Conservation (phyloP, 257 asterid species). For the Solanum corneliomulleri region DNA sequence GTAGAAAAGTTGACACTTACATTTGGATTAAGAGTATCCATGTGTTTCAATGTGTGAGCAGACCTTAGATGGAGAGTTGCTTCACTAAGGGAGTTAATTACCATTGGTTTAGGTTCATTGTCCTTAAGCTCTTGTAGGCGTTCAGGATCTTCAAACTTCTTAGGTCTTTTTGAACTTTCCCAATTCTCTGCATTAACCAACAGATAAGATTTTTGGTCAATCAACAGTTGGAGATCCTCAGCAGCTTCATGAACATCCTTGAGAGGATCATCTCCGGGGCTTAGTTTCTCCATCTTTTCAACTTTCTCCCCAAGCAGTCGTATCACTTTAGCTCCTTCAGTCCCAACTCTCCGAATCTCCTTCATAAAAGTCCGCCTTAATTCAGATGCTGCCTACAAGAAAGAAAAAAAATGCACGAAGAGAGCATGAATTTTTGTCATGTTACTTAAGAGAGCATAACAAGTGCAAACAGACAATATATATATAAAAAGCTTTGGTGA, state of each 20-base stretch:
- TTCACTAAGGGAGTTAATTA: conserved; percentile 47
- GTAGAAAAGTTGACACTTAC: conserved; percentile 24
- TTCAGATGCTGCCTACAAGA: conserved; percentile 66
- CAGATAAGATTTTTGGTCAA: conserved; percentile 80
- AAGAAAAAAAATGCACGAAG: not conserved
- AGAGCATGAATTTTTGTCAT: not conserved
- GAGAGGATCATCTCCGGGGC: conserved; percentile 46
- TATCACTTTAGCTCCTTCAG: conserved; percentile 73
- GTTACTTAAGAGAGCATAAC: not conserved
- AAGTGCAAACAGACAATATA: not conserved
- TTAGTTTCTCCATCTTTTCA: conserved; percentile 83
- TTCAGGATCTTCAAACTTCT: conserved; percentile 44
- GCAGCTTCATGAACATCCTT: conserved; percentile 85
- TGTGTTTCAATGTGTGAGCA: conserved; percentile 17
- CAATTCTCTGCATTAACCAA: conserved; percentile 72
- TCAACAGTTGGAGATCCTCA: conserved; percentile 67
- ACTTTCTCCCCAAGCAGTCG: conserved; percentile 69
- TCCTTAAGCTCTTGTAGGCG: conserved; percentile 61
- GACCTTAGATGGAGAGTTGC: conserved; percentile 35
- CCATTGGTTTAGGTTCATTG: conserved; percentile 27
- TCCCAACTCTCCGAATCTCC: conserved; percentile 65
- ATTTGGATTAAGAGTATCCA: conserved; percentile 31
- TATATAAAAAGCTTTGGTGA: not conserved
- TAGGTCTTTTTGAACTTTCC: conserved; percentile 51
- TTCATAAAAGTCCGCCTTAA: conserved; percentile 57